These are phyloP conservation scores for Psilocybe subaeruginosa DNA, from an alignment of 768 basidiomycete genomes.

Conservation along the genomic window DNA sequence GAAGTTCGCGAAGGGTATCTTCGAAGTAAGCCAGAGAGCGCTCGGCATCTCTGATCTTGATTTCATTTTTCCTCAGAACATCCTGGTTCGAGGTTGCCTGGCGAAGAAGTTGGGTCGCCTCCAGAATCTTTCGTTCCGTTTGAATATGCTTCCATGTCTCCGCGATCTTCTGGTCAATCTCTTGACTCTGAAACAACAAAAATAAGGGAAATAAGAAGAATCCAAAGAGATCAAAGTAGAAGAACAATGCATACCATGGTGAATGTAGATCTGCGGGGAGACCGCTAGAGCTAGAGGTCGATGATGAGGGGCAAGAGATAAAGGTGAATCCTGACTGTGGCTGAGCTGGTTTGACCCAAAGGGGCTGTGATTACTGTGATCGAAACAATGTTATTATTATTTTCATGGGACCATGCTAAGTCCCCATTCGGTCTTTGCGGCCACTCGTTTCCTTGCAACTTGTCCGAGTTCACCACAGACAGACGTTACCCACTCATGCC, in stretches of 20 bases:
- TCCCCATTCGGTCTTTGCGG: slow-evolving; percentile 6
- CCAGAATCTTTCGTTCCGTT: slow-evolving; percentile 91
- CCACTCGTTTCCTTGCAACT: neutral
- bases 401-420: slow-evolving; percentile 16
- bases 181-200: slow-evolving; percentile 44
- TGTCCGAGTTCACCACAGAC: neutral
- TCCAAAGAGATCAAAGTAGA: slow-evolving; percentile 21
- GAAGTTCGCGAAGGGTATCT: slow-evolving; percentile 80
- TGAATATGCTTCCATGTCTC: slow-evolving; percentile 89
- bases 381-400: slow-evolving; percentile 18
- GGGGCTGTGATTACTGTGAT: slow-evolving; percentile 31
- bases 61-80: slow-evolving; percentile 79
- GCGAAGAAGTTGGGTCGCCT: slow-evolving; percentile 77
- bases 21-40: slow-evolving; percentile 87
- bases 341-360: slow-evolving; percentile 29
- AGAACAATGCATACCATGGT: slow-evolving; percentile 27
- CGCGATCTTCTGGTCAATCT: slow-evolving; percentile 92
- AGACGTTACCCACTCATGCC: slow-evolving; percentile 26
- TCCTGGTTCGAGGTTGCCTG: slow-evolving; percentile 87
- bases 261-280: slow-evolving; percentile 22
- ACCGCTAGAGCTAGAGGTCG: slow-evolving; percentile 28
- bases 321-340: slow-evolving; percentile 29
- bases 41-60: slow-evolving; percentile 86
- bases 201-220: slow-evolving; percentile 17
- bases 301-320: slow-evolving; percentile 31